These are phyloP conservation scores for Trapa incisa DNA, from an alignment of 345 rosid genomes.

Conservation along the genomic window DNA sequence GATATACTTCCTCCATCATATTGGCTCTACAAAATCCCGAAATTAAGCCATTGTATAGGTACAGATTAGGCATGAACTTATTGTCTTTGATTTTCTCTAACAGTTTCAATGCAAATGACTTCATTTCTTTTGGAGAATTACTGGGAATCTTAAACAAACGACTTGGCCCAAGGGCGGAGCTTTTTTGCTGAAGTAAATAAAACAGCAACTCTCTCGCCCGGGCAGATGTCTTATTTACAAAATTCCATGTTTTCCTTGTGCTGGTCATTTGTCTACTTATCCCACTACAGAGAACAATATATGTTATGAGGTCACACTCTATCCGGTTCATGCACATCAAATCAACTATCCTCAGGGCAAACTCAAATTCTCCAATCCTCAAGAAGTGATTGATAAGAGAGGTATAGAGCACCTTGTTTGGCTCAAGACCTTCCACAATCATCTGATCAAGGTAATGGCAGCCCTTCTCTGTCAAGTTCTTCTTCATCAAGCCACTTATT, in stretches of 20 bases:
- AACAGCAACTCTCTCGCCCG: conserved; percentile 31
- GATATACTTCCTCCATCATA: conserved; percentile 39
- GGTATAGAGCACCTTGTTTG: conserved; percentile 42
- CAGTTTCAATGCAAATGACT: conserved; percentile 37
- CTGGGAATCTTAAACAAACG: conserved; percentile 11
- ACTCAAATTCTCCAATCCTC: conserved; percentile 38
- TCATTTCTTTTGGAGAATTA: conserved; percentile 21
- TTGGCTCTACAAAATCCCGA: conserved; percentile 36
- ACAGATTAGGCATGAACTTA: conserved; percentile 34
- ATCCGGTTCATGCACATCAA: conserved; percentile 36
- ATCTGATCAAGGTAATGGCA: conserved; percentile 49
- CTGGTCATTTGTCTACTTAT: conserved; percentile 22
- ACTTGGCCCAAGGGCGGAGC: conserved; percentile 15
- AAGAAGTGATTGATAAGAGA: conserved; percentile 39
- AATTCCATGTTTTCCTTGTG: conserved; percentile 17
- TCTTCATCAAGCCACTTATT: conserved; percentile 49
- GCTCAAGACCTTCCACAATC: conserved; percentile 46
- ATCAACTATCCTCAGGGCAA: conserved; percentile 39
- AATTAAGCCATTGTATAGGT: conserved; percentile 39
- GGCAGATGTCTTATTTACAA: conserved; percentile 15
- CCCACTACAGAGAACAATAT: conserved; percentile 36
- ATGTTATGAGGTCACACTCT: conserved; percentile 24
- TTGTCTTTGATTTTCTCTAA: conserved; percentile 25
- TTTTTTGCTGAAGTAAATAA: conserved; percentile 26
- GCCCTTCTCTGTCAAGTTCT: conserved; percentile 39